phyloP scores from a whole-genome alignment of 805 yeast genomes.

The Kazachstania bromeliacearum region DNA sequence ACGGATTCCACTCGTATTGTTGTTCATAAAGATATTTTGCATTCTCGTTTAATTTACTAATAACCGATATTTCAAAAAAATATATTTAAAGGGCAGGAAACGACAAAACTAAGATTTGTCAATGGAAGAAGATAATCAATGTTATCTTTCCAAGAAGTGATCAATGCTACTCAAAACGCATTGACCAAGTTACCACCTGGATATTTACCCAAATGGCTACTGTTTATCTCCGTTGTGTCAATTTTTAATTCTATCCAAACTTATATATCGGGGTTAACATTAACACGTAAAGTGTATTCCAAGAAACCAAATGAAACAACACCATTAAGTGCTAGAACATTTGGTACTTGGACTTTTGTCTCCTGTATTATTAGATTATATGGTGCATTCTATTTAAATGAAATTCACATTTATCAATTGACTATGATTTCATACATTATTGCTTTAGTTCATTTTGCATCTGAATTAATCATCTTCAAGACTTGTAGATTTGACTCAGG shows the following conservation, averaged over 20 bases:
- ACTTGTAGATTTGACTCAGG: conserved; percentile 85
- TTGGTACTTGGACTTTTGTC: conserved; percentile 95
- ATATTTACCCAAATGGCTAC: conserved; percentile 64
- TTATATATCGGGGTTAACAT: conserved; percentile 60
- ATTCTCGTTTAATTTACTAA: too few species aligned
- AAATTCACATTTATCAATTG: conserved; percentile 65
- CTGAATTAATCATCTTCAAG: conserved; percentile 72
- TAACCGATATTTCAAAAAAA: too few species aligned
- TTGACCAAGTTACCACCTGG: conserved; percentile 37
- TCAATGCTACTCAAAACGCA: conserved; percentile 23
- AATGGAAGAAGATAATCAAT: too few species aligned
- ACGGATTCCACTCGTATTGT: neutral
- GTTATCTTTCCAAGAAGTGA: conserved; percentile 28
- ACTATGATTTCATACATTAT: conserved; percentile 72
- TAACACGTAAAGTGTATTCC: conserved; percentile 76
- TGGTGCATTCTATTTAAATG: conserved; percentile 70
- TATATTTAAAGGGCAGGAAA: too few species aligned
- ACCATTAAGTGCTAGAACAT: conserved; percentile 81
- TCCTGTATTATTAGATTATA: conserved; percentile 77
- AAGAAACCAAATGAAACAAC: conserved; percentile 52
- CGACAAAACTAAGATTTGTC: too few species aligned
- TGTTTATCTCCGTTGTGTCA: conserved; percentile 82
- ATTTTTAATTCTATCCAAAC: conserved; percentile 84
- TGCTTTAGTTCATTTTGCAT: conserved; percentile 74
- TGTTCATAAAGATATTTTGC: neutral